These are phyloP conservation scores for Populus hybrid DNA, from an alignment of 441 rosid species.

Conservation along the genomic window DNA sequence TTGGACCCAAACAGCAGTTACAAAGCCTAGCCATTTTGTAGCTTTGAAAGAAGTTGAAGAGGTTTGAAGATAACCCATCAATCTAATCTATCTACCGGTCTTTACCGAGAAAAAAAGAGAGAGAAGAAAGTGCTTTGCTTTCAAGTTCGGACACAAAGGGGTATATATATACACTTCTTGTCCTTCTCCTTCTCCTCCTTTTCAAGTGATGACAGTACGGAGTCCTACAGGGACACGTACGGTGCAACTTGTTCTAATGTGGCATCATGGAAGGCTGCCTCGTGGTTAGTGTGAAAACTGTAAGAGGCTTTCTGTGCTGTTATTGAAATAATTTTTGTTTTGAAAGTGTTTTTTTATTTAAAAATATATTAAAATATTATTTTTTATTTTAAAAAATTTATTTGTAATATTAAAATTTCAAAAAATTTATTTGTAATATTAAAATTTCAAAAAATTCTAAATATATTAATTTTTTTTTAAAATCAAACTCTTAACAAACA, in stretches of 20 bases:
- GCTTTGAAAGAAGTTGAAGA: constrained; percentile 30
- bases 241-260: not conserved
- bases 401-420: no score
- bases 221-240: not conserved
- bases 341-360: no score
- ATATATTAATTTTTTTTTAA: no score
- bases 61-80: not conserved
- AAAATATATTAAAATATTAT: no score
- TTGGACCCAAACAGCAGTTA: constrained; percentile 91
- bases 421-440: no score
- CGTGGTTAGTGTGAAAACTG: not conserved
- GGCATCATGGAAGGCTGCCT: not conserved
- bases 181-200: no score
- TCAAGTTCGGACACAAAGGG: not conserved
- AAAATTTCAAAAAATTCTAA: no score
- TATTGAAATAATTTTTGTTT: not conserved
- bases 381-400: no score
- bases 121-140: not conserved
- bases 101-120: not conserved
- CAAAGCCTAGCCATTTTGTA: constrained; percentile 72
- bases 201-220: not conserved
- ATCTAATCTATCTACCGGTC: not conserved
- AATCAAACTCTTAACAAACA: no score
- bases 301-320: no score
- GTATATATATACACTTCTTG: not conserved